Evolutionary conservation across 257 asterid genomes (phyloP), one percentile per base, ranked within the genome.

Genomic region (Rubia yunnanensis): DNA sequence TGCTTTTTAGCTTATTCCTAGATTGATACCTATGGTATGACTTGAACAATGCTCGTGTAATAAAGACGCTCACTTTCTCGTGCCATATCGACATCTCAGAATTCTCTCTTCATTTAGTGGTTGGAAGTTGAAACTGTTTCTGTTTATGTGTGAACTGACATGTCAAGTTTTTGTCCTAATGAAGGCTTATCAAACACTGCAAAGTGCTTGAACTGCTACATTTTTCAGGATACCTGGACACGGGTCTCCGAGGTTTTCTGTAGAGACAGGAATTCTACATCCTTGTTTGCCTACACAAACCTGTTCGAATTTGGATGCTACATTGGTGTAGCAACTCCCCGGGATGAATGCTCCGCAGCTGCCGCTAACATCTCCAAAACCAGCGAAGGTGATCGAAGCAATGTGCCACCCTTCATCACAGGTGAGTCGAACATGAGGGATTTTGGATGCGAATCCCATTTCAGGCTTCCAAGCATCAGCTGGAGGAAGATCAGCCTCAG

Each of bases 141-240:
- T 32, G 36, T 32, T 32, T 32, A 6, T 32, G 36, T 32, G 3
- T 32, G 6, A 32, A 32, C 36, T 32, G 36, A 2, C 6, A 15
- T 14, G 14, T 44, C 6, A 44, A 41, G 6, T 8, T 17, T 4
- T n/a, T 26, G 17, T 46, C 11, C 57, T 20, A 20, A 66, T 49
- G 46, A 41, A 30, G 30, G 24, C 52, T 44, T 10, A 38, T 77
- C 75, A 82, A 30, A 8, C 70, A 61, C 70, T 81, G 65, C 96
- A 88, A 64, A 81, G 76, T 66, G 83, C 88, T 80, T 88, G 87
- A 68, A 86, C 69, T 41, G 90, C 88, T 77, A 84, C 73, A 78
- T 69, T 83, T 77, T 84, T 84, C 72, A 54, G 32, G 48, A 72
- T 72, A 52, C 74, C 79, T 4, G 88, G 86, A 67, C 92, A 88